Percentiles rank a stretch among this genome's conserved stretches.
Conservation (phyloP, 1,284 basidiomycete genomes). For the Malassezia sympodialis region DNA sequence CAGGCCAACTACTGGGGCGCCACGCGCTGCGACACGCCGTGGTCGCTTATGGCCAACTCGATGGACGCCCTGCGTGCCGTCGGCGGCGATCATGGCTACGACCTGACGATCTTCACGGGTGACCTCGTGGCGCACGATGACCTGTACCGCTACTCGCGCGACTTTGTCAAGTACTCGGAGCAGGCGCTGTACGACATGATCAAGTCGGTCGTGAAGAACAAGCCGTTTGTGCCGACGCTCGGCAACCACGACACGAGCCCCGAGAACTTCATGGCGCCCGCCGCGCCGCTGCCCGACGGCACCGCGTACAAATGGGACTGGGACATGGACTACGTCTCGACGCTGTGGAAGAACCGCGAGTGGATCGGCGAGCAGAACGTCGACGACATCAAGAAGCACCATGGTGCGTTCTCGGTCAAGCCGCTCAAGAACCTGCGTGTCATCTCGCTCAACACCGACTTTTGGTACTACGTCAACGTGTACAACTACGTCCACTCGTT, state of each 20-base stretch:
- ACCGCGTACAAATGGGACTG: constrained; percentile 31
- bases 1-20: constrained; percentile 40
- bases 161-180: constrained; percentile 39
- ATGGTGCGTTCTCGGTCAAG: constrained; percentile 64
- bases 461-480: constrained; percentile 51
- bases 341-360: constrained; percentile 50
- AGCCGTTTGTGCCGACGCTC: constrained; percentile 38
- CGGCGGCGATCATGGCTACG: constrained; percentile 56
- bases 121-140: constrained; percentile 58
- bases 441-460: constrained; percentile 68
- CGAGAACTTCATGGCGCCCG: constrained; percentile 28
- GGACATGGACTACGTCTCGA: constrained; percentile 37
- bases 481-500: constrained; percentile 70
- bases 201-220: constrained; percentile 27
- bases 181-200: constrained; percentile 40
- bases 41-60: constrained; percentile 57
- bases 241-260: constrained; percentile 46
- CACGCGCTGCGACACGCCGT: constrained; percentile 59
- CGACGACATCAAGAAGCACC: constrained; percentile 59
- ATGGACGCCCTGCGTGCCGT: constrained; percentile 62
- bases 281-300: constrained; percentile 26
- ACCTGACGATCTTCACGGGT: constrained; percentile 63
- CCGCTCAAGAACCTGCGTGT: constrained; percentile 61
- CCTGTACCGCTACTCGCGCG: constrained; percentile 35
- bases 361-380: constrained; percentile 61